A percentile compares a stretch with the other conserved stretches of the same genome.
Conservation (phyloP, 2,329 filamentous ascomycete species). For the Hawksworthiomyces lignivorus region DNA sequence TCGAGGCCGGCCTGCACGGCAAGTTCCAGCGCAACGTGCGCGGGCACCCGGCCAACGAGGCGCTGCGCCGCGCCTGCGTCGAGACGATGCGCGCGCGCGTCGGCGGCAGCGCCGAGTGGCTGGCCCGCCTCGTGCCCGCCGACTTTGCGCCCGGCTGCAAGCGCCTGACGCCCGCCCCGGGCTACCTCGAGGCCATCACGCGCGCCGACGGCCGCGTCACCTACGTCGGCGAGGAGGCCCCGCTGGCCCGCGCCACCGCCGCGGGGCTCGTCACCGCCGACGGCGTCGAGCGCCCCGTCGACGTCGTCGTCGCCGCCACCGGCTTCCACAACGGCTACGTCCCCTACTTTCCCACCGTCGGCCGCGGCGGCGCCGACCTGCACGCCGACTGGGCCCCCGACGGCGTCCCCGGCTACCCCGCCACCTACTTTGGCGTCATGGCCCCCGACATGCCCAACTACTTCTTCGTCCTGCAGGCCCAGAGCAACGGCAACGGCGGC, state of each 20-base stretch:
- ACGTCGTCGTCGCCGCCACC: slow-evolving; percentile 25
- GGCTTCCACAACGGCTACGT: slow-evolving; percentile 20
- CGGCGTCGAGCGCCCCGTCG: slow-evolving; percentile 21
- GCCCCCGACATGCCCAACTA: slow-evolving; percentile 22
- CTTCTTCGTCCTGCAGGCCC: slow-evolving; percentile 18
- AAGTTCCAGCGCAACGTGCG: no score
- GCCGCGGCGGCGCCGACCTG: slow-evolving; percentile 14
- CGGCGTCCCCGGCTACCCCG: slow-evolving; percentile 10
- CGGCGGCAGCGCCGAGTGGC: slow-evolving; percentile 4
- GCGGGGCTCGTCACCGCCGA: slow-evolving; percentile 21
- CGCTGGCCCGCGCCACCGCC: slow-evolving; percentile 21
- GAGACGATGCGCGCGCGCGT: slow-evolving; percentile 7
- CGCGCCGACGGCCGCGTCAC: slow-evolving; percentile 24
- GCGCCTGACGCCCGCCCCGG: slow-evolving; percentile 21
- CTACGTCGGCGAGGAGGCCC: slow-evolving; percentile 23
- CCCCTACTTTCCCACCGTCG: slow-evolving; percentile 17
- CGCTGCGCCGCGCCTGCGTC: neutral
- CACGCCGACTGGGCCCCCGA: slow-evolving; percentile 16
- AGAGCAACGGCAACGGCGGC: slow-evolving; percentile 12
- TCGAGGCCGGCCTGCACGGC: no score
- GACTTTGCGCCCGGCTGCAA: slow-evolving; percentile 16
- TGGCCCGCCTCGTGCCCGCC: slow-evolving; percentile 15
- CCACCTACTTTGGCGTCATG: slow-evolving; percentile 21
- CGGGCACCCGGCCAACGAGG: no score
- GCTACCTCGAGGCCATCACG: slow-evolving; percentile 20